Evolutionary conservation across 2,329 filamentous ascomycete species (phyloP), one percentile per base, ranked within the genome.

Genomic region (Chalara sp.): DNA sequence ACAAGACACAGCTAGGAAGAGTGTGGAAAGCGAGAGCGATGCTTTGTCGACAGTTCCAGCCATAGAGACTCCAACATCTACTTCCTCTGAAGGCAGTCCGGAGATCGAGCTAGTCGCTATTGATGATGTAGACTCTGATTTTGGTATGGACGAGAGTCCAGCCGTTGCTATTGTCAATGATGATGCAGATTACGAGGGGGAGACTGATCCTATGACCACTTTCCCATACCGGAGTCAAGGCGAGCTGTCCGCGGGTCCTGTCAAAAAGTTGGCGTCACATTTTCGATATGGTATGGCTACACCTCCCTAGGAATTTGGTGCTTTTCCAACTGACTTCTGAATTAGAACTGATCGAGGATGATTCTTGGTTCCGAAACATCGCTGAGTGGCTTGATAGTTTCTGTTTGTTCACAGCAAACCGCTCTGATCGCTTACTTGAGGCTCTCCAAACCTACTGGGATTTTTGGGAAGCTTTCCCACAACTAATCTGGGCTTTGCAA

Each of bases 401-500:
- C 60, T 56, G 82, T 28, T 55, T 54, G 28, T 76, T 70, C 56
- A 68, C 70, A 35, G 62, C 59, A 33, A 58, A 59, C 33, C 57
- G 61, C 13, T 59, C 65, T 29, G 61, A 67, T 8, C 58, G 60
- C 3, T 67, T 73, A 5, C 61, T 71, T n/a, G 67, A 73, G 30
- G 72, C 73, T 2, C 76, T 71, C 50, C 64, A 63, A 12, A 66
- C 68, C 32, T 67, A 81, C 51, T 68, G 62, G 33, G 60, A 67
- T 4, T 76, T 84, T 56, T 84, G 80, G 80, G 56, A 63, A 32
- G 54, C 63, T 3, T 68, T 84, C 30, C 78, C 80, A 1, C 73
- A 76, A 0, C 58, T 83, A 7, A 67, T 80, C 13, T 70, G 65
- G 61, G 61, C 62, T 6, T 59, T 74, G 28, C 64, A 59, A 44